Base-by-base conservation (phyloP, 306 rosid species). In the Corylus heterophylla region DNA sequence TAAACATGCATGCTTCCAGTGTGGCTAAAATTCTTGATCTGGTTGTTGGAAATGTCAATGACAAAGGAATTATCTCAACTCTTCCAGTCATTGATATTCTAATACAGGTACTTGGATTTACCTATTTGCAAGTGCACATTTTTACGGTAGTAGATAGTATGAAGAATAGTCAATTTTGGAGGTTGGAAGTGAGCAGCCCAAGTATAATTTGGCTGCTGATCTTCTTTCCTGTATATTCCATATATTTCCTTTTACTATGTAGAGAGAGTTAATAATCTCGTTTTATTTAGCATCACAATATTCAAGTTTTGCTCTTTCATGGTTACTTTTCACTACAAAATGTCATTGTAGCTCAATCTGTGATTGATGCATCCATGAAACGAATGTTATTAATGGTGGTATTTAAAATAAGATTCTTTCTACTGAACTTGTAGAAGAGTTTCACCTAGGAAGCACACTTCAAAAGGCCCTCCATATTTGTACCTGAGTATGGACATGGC, bases 51-150 rank as follows among this genome's bases (percentile, higher is more conserved):
- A 92, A 91, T 91, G 98, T 94, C 83, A 94, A 89, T 71, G 91
- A 92, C 81, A 91, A 62, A 84, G 98, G 98, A 37, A 79, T 94
- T 66, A 89, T 91, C 80, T 90, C 97, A 69, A 79, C 86, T 74
- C 87, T 94, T 85, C 98, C 97, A 17, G 92, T 89, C 78, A 83
- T 94, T 88, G 97, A 92, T 79, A 86, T 90, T 82, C 89, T 94
- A 76, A 78, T 94, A 81, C 98, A 91, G 97, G 98, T 92, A 87
- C 62, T 25, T 67, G 12, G 27, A 27, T 74, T 74, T 22, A 79
- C 56, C 73, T 68, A 63, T 54, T 42, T 50, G 56, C 20, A 51
- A 61, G 68, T 84, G 54, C 48, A 78, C 54, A 74, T 70, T 47
- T 52, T 5, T 47, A 50, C 48, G 61, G 73, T 55, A 48, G 66